A percentile compares a stretch with the other conserved stretches of the same genome.
Evolutionary conservation across 179 eudicot genomes (phyloP).

Genomic region (Beta corolliflora): DNA sequence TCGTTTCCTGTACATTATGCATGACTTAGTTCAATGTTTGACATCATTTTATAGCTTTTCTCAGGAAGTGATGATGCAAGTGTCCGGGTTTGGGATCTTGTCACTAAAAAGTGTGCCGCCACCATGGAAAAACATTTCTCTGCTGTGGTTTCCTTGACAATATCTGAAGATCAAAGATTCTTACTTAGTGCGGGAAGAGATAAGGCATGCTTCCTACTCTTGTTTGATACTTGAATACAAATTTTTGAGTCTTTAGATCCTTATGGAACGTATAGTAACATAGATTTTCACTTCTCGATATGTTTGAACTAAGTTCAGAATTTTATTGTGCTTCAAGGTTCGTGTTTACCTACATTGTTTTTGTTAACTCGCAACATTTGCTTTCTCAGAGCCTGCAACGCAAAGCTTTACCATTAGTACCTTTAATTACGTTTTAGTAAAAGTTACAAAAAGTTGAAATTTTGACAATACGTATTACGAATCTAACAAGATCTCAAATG

Average conservation of each 20-base stretch:
- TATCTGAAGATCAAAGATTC: slow-evolving; percentile 77
- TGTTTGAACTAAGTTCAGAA: neutral
- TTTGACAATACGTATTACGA: no score
- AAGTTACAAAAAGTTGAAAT: no score
- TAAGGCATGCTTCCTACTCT: slow-evolving; percentile 46
- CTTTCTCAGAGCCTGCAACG: no score
- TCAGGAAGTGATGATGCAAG: slow-evolving; percentile 87
- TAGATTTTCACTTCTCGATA: neutral
- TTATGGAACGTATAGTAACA: neutral
- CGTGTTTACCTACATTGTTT: neutral
- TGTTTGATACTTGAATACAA: neutral
- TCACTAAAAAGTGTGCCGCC: slow-evolving; percentile 68
- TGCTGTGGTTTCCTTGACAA: slow-evolving; percentile 75
- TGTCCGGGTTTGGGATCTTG: slow-evolving; percentile 86
- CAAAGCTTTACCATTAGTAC: no score
- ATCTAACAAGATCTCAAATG: no score
- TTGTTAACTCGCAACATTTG: neutral
- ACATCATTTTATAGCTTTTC: slow-evolving; percentile 55
- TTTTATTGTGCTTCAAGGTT: neutral
- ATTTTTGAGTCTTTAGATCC: neutral
- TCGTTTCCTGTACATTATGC: neutral
- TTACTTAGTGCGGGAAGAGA: slow-evolving; percentile 94
- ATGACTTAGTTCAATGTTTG: slow-evolving; percentile 1
- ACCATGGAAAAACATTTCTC: slow-evolving; percentile 83
- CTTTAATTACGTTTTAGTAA: no score